These are phyloP conservation scores for Neotropicomus parvogracilis DNA, from an alignment of 1,284 basidiomycete species.

Conservation along the genomic window DNA sequence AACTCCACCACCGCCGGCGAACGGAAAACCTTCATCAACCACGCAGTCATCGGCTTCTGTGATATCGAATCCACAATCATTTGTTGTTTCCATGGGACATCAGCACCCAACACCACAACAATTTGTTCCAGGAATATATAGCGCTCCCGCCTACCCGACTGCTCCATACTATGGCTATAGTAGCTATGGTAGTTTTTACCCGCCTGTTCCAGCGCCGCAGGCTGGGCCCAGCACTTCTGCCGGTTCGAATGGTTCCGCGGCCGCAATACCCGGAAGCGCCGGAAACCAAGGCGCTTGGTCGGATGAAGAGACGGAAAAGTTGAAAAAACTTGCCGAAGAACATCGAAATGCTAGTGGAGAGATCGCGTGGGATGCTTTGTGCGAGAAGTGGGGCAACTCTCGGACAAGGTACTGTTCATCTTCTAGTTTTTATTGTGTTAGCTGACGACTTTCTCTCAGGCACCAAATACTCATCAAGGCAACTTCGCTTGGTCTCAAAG, in stretches of 20 bases:
- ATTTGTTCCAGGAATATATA: slow-evolving; percentile 41
- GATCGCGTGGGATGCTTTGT: slow-evolving; percentile 74
- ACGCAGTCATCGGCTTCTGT: slow-evolving; percentile 37
- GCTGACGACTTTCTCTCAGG: slow-evolving; percentile 36
- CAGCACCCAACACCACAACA: slow-evolving; percentile 35
- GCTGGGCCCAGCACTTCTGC: slow-evolving; percentile 30
- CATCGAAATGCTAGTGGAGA: slow-evolving; percentile 50
- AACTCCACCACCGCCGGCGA: slow-evolving; percentile 29
- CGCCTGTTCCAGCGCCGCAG: slow-evolving; percentile 20
- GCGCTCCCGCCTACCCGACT: slow-evolving; percentile 49
- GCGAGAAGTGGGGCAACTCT: slow-evolving; percentile 64
- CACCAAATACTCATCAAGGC: slow-evolving; percentile 78
- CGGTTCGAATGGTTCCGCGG: slow-evolving; percentile 18
- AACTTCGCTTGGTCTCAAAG: slow-evolving; percentile 68
- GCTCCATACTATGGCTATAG: slow-evolving; percentile 53
- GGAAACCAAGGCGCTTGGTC: slow-evolving; percentile 71
- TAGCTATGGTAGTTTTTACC: slow-evolving; percentile 37
- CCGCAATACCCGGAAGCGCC: slow-evolving; percentile 35
- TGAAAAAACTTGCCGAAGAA: slow-evolving; percentile 65
- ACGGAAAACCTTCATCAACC: slow-evolving; percentile 27
- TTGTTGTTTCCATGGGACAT: slow-evolving; percentile 60
- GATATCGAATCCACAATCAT: slow-evolving; percentile 66
- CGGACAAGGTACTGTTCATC: slow-evolving; percentile 52
- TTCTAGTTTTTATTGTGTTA: not conserved
- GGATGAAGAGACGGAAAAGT: slow-evolving; percentile 64